A percentile compares a stretch with the other conserved stretches of the same genome.
Evolutionary conservation across 352 stramenopile genomes (phyloP).

Genomic region (Thraustochytrium striatum): DNA sequence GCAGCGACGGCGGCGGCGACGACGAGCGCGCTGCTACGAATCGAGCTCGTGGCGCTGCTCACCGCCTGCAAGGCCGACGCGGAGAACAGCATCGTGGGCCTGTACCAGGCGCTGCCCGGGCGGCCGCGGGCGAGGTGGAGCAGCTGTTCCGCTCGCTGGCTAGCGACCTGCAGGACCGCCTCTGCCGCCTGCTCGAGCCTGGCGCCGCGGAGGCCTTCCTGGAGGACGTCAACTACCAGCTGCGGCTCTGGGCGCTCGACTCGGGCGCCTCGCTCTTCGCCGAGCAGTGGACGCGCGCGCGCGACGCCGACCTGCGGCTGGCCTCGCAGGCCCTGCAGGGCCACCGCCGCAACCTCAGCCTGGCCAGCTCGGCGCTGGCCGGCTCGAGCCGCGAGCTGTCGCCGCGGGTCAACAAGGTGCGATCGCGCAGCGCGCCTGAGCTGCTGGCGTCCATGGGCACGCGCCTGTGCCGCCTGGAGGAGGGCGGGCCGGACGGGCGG

Average conservation of each 20-base stretch:
- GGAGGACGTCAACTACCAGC: constrained; percentile 14
- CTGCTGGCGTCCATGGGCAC: too few species aligned
- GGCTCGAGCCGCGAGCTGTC: not conserved
- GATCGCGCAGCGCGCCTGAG: not conserved
- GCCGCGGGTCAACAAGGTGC: not conserved
- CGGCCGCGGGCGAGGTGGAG: too few species aligned
- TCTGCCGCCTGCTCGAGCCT: too few species aligned
- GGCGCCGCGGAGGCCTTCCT: not conserved
- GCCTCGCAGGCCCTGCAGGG: not conserved
- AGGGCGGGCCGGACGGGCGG: not conserved
- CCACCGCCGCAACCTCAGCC: constrained; percentile 8
- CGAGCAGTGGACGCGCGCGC: not conserved
- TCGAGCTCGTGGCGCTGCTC: not conserved
- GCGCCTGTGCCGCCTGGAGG: too few species aligned
- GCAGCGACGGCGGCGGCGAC: too few species aligned
- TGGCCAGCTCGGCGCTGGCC: not conserved
- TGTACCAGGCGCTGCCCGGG: not conserved
- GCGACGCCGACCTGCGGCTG: constrained; percentile 3
- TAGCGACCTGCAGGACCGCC: too few species aligned
- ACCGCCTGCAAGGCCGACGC: not conserved
- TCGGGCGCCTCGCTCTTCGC: not conserved
- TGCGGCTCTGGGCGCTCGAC: constrained; percentile 23
- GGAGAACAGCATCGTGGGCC: not conserved
- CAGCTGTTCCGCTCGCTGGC: too few species aligned
- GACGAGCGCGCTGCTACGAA: too few species aligned